These are phyloP conservation scores for Alliaria petiolata DNA, from an alignment of 345 rosid species.

Conservation along the genomic window DNA sequence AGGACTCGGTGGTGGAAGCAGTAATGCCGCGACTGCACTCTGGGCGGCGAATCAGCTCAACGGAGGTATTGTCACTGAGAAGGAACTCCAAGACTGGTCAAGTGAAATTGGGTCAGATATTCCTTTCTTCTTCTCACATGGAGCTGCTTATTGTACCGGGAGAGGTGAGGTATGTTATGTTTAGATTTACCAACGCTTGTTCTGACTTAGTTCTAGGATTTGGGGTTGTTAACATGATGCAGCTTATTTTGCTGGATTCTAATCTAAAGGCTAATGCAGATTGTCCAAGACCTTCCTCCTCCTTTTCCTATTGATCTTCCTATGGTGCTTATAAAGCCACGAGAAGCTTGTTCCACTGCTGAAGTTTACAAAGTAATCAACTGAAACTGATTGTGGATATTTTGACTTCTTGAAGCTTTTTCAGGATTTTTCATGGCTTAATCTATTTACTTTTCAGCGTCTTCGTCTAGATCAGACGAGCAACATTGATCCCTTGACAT, in stretches of 20 bases:
- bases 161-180: slow-evolving; percentile 83
- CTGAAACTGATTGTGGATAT: neutral
- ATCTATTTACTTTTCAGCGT: slow-evolving; percentile 41
- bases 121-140: slow-evolving; percentile 93
- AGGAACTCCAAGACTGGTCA: slow-evolving; percentile 96
- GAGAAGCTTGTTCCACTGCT: slow-evolving; percentile 83
- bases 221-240: neutral
- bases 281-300: slow-evolving; percentile 81
- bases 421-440: neutral
- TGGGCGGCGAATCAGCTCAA: slow-evolving; percentile 98
- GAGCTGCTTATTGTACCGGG: slow-evolving; percentile 94
- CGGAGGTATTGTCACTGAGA: slow-evolving; percentile 69
- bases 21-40: slow-evolving; percentile 97
- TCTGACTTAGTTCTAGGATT: neutral
- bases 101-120: slow-evolving; percentile 96
- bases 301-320: slow-evolving; percentile 67
- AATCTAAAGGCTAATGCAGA: slow-evolving; percentile 39
- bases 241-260: slow-evolving; percentile 1
- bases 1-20: slow-evolving; percentile 97
- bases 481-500: slow-evolving; percentile 58
- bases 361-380: slow-evolving; percentile 84
- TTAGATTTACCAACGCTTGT: neutral
- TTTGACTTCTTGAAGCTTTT: neutral
- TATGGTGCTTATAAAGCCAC: slow-evolving; percentile 89
- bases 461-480: slow-evolving; percentile 68